A percentile compares a stretch with the other conserved stretches of the same genome.
Evolutionary conservation across 2,329 filamentous ascomycete genomes (phyloP).

Genomic region (Plenodomus biglobosus): DNA sequence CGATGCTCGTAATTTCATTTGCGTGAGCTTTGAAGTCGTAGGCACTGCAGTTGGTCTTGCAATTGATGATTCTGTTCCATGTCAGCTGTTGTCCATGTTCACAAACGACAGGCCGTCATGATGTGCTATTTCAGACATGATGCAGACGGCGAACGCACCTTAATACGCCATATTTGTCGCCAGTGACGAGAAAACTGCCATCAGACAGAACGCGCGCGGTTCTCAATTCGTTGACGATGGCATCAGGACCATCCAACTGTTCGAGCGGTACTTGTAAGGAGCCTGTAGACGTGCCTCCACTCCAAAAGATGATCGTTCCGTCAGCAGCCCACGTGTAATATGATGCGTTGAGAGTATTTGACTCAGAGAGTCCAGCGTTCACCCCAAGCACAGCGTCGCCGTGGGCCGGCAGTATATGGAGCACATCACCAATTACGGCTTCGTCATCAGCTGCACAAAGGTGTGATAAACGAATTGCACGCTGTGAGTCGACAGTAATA

Average conservation of each 20-base stretch:
- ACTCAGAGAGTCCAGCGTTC: conserved; percentile 58
- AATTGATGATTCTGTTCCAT: conserved; percentile 58
- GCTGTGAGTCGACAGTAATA: conserved; percentile 68
- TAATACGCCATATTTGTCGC: conserved; percentile 84
- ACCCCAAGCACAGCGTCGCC: conserved; percentile 69
- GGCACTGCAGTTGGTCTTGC: conserved; percentile 60
- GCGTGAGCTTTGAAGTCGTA: conserved; percentile 83
- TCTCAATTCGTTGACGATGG: conserved; percentile 60
- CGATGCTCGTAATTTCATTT: conserved; percentile 80
- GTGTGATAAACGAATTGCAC: conserved; percentile 65
- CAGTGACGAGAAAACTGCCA: conserved; percentile 71
- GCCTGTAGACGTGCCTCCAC: conserved; percentile 68
- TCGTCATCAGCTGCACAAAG: conserved; percentile 50
- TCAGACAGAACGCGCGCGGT: conserved; percentile 61
- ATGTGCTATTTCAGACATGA: background rate
- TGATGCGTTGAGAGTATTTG: conserved; percentile 64
- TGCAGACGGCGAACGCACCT: conserved; percentile 28
- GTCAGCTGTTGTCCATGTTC: background rate
- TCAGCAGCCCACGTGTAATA: conserved; percentile 90
- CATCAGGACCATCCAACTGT: conserved; percentile 51
- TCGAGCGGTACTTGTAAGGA: conserved; percentile 71
- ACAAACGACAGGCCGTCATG: background rate
- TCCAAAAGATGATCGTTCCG: conserved; percentile 83
- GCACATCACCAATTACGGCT: conserved; percentile 30
- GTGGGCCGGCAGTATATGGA: conserved; percentile 58